A percentile compares a stretch with the other conserved stretches of the same genome.
Evolutionary conservation across 805 yeast species (phyloP).

Genomic region (Saccharomycopsis amapae): DNA sequence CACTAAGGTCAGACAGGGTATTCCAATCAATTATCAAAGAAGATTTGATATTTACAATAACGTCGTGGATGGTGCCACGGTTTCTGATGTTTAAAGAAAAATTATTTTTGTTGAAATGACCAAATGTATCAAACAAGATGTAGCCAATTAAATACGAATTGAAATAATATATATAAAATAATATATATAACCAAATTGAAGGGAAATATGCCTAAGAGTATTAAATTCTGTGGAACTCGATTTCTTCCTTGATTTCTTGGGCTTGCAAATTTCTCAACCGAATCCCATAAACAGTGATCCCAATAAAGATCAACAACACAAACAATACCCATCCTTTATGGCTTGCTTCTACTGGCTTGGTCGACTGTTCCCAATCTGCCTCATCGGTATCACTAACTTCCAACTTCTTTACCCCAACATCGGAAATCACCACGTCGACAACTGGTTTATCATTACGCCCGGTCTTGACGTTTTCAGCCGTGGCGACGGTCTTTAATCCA

Average conservation of each 20-base stretch:
- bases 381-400: slow-evolving; percentile 8
- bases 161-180: not conserved
- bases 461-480: slow-evolving; percentile 52
- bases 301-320: slow-evolving; percentile 15
- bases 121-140: not conserved
- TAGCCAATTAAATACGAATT: not conserved
- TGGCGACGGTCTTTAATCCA: slow-evolving; percentile 56
- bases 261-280: slow-evolving; percentile 17
- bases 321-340: slow-evolving; percentile 18
- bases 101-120: not conserved
- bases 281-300: slow-evolving; percentile 12
- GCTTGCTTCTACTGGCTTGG: slow-evolving; percentile 1
- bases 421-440: slow-evolving; percentile 34
- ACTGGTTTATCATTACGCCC: slow-evolving; percentile 36
- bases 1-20: slow-evolving; percentile 50
- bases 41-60: slow-evolving; percentile 43
- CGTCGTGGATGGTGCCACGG: slow-evolving; percentile 10
- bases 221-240: slow-evolving; percentile 18
- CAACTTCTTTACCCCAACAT: slow-evolving; percentile 18
- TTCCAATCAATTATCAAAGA: slow-evolving; percentile 66
- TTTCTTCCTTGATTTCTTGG: slow-evolving; percentile 17
- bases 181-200: not conserved
- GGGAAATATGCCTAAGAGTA: not conserved
- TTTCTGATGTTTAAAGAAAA: not conserved
- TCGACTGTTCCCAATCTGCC: slow-evolving; percentile 5